Conservation (phyloP, 73 alveolate genomes). For the Vitrella brassicaformis region DNA sequence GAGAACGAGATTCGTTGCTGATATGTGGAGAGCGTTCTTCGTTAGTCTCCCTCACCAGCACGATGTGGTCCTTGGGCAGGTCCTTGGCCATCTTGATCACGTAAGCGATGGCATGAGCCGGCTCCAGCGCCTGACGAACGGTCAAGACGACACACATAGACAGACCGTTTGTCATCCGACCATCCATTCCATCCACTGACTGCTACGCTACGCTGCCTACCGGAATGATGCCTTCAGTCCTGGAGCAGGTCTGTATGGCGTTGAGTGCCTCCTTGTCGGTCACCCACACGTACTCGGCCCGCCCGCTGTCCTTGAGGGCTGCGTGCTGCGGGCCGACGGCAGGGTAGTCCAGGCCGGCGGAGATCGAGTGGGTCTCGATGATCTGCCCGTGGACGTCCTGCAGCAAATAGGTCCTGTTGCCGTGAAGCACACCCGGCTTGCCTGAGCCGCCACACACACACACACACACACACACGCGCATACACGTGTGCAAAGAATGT, state of each 20-base stretch:
- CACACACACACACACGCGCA: no score
- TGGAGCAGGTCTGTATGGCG: not conserved
- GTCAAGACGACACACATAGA: not conserved
- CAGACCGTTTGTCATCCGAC: not conserved
- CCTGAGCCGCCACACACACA: not conserved
- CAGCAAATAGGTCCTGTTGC: conserved; percentile 23
- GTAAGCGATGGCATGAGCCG: not conserved
- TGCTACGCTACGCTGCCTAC: not conserved
- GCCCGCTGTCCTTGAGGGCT: not conserved
- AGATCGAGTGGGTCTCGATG: conserved; percentile 27
- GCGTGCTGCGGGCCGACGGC: conserved; percentile 24
- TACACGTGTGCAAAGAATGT: no score
- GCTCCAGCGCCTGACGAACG: not conserved
- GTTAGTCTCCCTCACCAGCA: no score
- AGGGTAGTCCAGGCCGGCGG: conserved; percentile 38
- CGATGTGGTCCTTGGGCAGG: not conserved
- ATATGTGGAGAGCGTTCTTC: no score
- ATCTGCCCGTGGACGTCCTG: conserved; percentile 17
- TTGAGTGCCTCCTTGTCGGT: not conserved
- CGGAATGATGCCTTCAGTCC: not conserved
- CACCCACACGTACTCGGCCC: not conserved
- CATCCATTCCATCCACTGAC: not conserved
- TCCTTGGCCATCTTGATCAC: not conserved
- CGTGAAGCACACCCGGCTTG: conserved; percentile 20
- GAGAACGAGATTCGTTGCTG: not conserved